phyloP scores from a whole-genome alignment of 2,329 filamentous ascomycete species.

The Rhytidhysteron rufulum region DNA sequence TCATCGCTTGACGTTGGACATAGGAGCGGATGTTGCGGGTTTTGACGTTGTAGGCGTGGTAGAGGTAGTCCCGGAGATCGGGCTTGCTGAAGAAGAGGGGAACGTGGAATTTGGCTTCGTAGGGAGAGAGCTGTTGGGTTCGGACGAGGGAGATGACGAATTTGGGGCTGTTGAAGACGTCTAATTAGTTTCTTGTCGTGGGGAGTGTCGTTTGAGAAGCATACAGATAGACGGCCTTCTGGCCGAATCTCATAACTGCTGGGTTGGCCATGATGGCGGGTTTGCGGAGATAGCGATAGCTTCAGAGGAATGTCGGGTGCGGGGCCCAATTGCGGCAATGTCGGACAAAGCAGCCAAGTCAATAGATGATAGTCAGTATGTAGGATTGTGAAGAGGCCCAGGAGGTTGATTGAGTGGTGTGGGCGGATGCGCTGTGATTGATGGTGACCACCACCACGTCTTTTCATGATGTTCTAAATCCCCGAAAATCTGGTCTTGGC shows the following conservation, averaged over 20 bases:
- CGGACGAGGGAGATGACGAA: slow-evolving; percentile 77
- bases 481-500: too few relatives aligned
- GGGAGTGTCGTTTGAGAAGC: slow-evolving; percentile 7
- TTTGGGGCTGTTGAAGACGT: slow-evolving; percentile 59
- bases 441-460: too few relatives aligned
- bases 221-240: slow-evolving; percentile 49
- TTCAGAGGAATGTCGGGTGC: too few relatives aligned
- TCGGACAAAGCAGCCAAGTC: too few relatives aligned
- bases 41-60: slow-evolving; percentile 75
- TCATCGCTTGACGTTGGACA: slow-evolving; percentile 66
- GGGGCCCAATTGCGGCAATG: too few relatives aligned
- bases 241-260: slow-evolving; percentile 31
- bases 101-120: slow-evolving; percentile 84
- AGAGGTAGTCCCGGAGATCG: slow-evolving; percentile 92
- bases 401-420: not conserved
- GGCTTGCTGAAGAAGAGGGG: slow-evolving; percentile 93
- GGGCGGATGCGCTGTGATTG: not conserved
- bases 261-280: too few relatives aligned
- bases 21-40: slow-evolving; percentile 69
- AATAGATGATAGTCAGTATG: too few relatives aligned
- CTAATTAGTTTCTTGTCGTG: slow-evolving; percentile 5
- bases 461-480: too few relatives aligned
- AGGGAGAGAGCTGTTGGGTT: slow-evolving; percentile 67
- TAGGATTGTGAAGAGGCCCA: not conserved
- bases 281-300: too few relatives aligned